phyloP scores from a whole-genome alignment of 1,284 basidiomycete genomes.

The Boletus sp. region DNA sequence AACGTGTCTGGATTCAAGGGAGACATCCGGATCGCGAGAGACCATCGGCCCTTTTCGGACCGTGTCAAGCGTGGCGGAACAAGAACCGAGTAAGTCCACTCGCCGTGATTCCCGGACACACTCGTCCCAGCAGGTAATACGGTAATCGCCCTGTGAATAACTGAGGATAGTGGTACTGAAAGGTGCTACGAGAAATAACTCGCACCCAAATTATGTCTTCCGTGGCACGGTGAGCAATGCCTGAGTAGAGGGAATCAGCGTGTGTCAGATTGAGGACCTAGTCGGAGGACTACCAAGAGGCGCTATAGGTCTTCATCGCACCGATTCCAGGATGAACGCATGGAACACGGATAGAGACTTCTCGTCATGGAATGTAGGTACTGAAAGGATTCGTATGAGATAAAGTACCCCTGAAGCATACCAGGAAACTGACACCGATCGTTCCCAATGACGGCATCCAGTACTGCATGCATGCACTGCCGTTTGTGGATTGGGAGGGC shows the following conservation, averaged over 20 bases:
- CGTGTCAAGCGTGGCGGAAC: too few relatives aligned
- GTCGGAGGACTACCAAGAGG: conserved; percentile 1
- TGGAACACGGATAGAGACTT: conserved; percentile 5
- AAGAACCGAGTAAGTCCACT: too few relatives aligned
- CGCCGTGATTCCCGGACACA: conserved; percentile 8
- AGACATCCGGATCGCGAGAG: conserved; percentile 13
- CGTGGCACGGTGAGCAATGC: conserved; percentile 8
- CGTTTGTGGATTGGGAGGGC: conserved; percentile 9
- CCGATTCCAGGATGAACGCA: conserved; percentile 14
- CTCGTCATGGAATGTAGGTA: conserved; percentile 12
- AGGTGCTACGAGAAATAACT: too few relatives aligned
- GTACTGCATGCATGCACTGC: conserved; percentile 13
- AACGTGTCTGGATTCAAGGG: conserved; percentile 14
- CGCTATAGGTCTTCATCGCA: conserved; percentile 13
- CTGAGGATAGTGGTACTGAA: too few relatives aligned
- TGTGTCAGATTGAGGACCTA: neutral
- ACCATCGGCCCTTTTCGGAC: conserved; percentile 17
- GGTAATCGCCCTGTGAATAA: too few relatives aligned
- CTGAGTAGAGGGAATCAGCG: neutral
- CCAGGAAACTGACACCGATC: conserved; percentile 3
- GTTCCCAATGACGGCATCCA: conserved; percentile 11
- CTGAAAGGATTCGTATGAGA: neutral
- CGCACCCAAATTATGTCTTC: conserved; percentile 15
- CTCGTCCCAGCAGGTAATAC: too few relatives aligned
- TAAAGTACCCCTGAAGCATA: neutral